Percentiles rank a stretch among this genome's conserved stretches.
phyloP scores from a whole-genome alignment of 495 filamentous ascomycete species.

The Schizothecium vesticola region DNA sequence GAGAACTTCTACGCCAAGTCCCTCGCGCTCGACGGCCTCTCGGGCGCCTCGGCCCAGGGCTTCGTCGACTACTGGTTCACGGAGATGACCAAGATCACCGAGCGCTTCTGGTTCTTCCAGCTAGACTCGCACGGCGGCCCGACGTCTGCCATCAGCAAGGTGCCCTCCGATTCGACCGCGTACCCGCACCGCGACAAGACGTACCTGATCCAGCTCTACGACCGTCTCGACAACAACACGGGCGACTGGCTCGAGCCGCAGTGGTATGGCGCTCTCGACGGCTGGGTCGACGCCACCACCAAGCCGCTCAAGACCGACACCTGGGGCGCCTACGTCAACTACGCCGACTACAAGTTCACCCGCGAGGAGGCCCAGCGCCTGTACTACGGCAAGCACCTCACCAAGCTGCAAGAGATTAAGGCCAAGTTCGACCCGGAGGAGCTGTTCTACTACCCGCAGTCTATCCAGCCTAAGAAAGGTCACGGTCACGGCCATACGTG shows the following conservation, averaged over 20 bases:
- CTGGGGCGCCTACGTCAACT: slow-evolving; percentile 46
- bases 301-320: slow-evolving; percentile 21
- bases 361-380: slow-evolving; percentile 33
- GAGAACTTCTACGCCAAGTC: slow-evolving; percentile 45
- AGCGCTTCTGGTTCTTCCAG: slow-evolving; percentile 39
- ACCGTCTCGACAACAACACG: slow-evolving; percentile 21
- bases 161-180: slow-evolving; percentile 30
- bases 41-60: slow-evolving; percentile 25
- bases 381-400: slow-evolving; percentile 51
- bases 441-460: slow-evolving; percentile 59
- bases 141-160: slow-evolving; percentile 36
- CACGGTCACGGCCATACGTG: too few species aligned
- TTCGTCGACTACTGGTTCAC: slow-evolving; percentile 40
- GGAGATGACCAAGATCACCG: slow-evolving; percentile 29
- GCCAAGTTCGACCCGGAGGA: slow-evolving; percentile 49
- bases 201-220: slow-evolving; percentile 40
- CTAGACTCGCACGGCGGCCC: slow-evolving; percentile 40
- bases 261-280: slow-evolving; percentile 34
- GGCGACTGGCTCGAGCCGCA: slow-evolving; percentile 25
- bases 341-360: slow-evolving; percentile 37
- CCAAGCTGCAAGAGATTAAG: slow-evolving; percentile 50
- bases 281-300: slow-evolving; percentile 35
- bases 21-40: slow-evolving; percentile 34
- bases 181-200: slow-evolving; percentile 30
- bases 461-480: slow-evolving; percentile 37